These are phyloP conservation scores for Heritiera littoralis DNA, from an alignment of 345 rosid genomes.

Conservation along the genomic window DNA sequence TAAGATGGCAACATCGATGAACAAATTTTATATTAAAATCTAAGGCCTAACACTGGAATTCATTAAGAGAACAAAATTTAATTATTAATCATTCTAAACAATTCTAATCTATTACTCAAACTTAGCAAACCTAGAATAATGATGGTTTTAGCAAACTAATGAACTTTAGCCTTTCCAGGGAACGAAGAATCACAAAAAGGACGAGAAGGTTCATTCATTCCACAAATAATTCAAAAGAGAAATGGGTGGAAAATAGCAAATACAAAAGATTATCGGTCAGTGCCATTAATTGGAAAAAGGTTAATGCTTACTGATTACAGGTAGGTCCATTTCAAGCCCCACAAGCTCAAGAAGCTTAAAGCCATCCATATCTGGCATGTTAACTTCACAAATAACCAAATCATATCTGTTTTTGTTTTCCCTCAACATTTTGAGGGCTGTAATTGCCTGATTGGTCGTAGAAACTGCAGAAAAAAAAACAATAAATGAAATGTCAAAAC, in stretches of 20 bases:
- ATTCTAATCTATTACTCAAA: not conserved
- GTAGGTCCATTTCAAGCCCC: slow-evolving; percentile 87
- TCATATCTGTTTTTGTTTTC: slow-evolving; percentile 57
- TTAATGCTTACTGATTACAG: slow-evolving; percentile 67
- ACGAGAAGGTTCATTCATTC: not conserved
- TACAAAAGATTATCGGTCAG: not conserved
- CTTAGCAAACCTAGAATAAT: not conserved
- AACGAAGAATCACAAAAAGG: not conserved
- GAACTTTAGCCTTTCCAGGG: not conserved
- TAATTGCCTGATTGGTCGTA: slow-evolving; percentile 52
- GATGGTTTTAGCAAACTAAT: not conserved
- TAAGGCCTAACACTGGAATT: slow-evolving; percentile 72
- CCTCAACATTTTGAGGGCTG: slow-evolving; percentile 58
- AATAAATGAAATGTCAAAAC: slow-evolving; percentile 16
- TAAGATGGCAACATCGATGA: too few relatives aligned
- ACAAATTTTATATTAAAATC: too few relatives aligned
- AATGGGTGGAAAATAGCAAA: slow-evolving; percentile 8
- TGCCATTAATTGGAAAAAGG: slow-evolving; percentile 11
- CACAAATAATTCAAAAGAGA: slow-evolving; percentile 1
- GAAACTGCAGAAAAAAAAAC: slow-evolving; percentile 45
- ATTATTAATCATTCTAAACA: slow-evolving; percentile 14
- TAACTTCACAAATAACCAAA: slow-evolving; percentile 74
- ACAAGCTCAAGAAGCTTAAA: slow-evolving; percentile 80
- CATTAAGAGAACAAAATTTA: slow-evolving; percentile 16
- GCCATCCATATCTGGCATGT: slow-evolving; percentile 85